A percentile compares a stretch with the other conserved stretches of the same genome.
phyloP scores from a whole-genome alignment of 805 yeast genomes.

The Candida corydali region DNA sequence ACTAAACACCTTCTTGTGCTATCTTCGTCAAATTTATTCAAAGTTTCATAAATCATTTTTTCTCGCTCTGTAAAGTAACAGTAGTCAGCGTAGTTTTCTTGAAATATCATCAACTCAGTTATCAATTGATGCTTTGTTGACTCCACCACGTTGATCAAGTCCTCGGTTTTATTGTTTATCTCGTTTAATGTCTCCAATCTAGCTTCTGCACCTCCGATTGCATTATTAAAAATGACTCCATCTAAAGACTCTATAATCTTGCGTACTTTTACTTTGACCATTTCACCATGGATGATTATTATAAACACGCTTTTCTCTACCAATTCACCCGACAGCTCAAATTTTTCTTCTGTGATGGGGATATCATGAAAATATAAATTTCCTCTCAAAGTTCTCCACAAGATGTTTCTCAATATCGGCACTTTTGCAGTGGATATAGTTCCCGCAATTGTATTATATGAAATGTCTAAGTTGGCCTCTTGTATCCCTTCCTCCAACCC shows the following conservation, averaged over 20 bases:
- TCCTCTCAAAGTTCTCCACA: constrained; percentile 43
- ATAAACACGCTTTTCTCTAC: constrained; percentile 34
- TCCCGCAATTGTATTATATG: constrained; percentile 33
- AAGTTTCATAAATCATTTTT: constrained; percentile 51
- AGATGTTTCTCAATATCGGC: constrained; percentile 32
- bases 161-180: constrained; percentile 28
- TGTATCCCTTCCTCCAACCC: constrained; percentile 21
- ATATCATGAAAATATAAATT: constrained; percentile 38
- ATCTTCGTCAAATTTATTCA: constrained; percentile 69
- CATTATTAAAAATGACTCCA: constrained; percentile 35
- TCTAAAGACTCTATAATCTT: constrained; percentile 36
- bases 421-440: constrained; percentile 32
- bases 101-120: constrained; percentile 33
- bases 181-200: constrained; percentile 25
- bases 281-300: constrained; percentile 38
- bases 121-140: constrained; percentile 33
- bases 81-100: constrained; percentile 31
- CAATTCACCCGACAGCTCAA: constrained; percentile 13
- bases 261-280: constrained; percentile 29
- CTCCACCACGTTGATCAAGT: constrained; percentile 28
- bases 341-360: constrained; percentile 24
- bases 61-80: constrained; percentile 44
- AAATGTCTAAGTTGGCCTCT: constrained; percentile 17
- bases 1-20: constrained; percentile 59
- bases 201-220: constrained; percentile 23